Conservation (phyloP, 2,329 filamentous ascomycete species). For the Paradendryphiella salina region DNA sequence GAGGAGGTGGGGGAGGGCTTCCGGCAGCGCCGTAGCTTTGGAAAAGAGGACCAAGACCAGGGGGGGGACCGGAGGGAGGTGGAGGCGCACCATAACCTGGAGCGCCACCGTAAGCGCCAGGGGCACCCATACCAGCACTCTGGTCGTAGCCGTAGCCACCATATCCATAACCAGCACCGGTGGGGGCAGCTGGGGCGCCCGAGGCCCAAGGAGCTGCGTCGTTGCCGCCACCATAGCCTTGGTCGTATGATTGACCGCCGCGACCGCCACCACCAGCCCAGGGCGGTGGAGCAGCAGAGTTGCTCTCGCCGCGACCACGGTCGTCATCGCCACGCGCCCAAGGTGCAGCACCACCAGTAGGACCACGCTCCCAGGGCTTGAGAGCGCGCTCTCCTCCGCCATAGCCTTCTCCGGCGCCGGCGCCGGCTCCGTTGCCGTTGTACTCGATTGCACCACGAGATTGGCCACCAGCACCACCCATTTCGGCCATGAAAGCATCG, state of each 20-base stretch:
- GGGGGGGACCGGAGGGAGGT: slow-evolving; percentile 51
- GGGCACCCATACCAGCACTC: slow-evolving; percentile 29
- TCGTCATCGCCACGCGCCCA: slow-evolving; percentile 62
- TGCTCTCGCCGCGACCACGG: slow-evolving; percentile 45
- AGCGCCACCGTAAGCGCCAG: slow-evolving; percentile 52
- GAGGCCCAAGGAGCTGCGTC: slow-evolving; percentile 49
- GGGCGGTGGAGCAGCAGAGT: slow-evolving; percentile 48
- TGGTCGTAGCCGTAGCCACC: slow-evolving; percentile 42
- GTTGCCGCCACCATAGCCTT: slow-evolving; percentile 37
- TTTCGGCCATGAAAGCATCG: slow-evolving; percentile 98
- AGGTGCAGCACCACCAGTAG: slow-evolving; percentile 80
- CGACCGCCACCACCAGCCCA: slow-evolving; percentile 41
- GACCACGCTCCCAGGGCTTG: slow-evolving; percentile 87
- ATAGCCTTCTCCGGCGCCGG: slow-evolving; percentile 55
- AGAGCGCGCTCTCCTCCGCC: slow-evolving; percentile 58
- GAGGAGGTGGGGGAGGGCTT: slow-evolving; percentile 64
- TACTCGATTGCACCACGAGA: slow-evolving; percentile 74
- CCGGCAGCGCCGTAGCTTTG: slow-evolving; percentile 64
- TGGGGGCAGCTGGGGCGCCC: slow-evolving; percentile 37
- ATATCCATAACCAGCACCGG: slow-evolving; percentile 51
- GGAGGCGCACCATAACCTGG: slow-evolving; percentile 47
- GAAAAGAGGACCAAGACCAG: slow-evolving; percentile 66
- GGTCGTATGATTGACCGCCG: slow-evolving; percentile 38
- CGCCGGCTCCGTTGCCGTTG: slow-evolving; percentile 27
- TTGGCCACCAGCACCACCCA: slow-evolving; percentile 69